Percentiles rank a stretch among this genome's conserved stretches.
Evolutionary conservation across 129 eudicot species (phyloP).

Genomic region (Oenanthe sinensis): DNA sequence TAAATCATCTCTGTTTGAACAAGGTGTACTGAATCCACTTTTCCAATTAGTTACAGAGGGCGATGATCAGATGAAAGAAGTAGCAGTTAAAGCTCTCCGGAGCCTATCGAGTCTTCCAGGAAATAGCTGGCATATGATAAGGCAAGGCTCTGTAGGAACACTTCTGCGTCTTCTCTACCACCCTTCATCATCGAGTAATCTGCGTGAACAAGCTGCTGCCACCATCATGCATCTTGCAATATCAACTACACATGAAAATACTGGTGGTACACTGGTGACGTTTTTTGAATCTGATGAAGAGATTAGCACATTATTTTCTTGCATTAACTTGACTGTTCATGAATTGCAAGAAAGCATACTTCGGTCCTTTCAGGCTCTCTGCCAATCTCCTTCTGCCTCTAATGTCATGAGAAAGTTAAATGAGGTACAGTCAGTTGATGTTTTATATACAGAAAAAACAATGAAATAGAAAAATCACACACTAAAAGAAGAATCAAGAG

Average conservation of each 20-base stretch:
- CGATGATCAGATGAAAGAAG: slow-evolving; percentile 37
- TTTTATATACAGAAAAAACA: not conserved
- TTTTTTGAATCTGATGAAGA: slow-evolving; percentile 53
- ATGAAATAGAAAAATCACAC: not conserved
- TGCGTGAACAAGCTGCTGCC: slow-evolving; percentile 49
- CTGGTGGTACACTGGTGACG: slow-evolving; percentile 14
- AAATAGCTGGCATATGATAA: slow-evolving; percentile 49
- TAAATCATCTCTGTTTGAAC: slow-evolving; percentile 47
- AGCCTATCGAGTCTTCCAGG: slow-evolving; percentile 45
- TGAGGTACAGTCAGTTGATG: slow-evolving; percentile 28
- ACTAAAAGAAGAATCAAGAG: not conserved
- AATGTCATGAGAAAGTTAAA: slow-evolving; percentile 37
- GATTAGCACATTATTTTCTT: slow-evolving; percentile 36
- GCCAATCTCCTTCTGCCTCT: slow-evolving; percentile 46
- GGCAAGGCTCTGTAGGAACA: slow-evolving; percentile 31
- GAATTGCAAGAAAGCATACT: slow-evolving; percentile 47
- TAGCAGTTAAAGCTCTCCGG: slow-evolving; percentile 46
- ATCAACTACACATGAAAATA: slow-evolving; percentile 33
- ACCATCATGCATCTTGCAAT: slow-evolving; percentile 48
- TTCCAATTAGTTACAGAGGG: slow-evolving; percentile 33
- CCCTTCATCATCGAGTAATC: slow-evolving; percentile 39
- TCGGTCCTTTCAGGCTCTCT: slow-evolving; percentile 45
- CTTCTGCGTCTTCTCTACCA: slow-evolving; percentile 46
- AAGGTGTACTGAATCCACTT: slow-evolving; percentile 40
- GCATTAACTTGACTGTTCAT: slow-evolving; percentile 25